Percentiles rank a stretch among this genome's conserved stretches.
phyloP scores from a whole-genome alignment of 2,329 filamentous ascomycete genomes.

The Orbilia javanica region DNA sequence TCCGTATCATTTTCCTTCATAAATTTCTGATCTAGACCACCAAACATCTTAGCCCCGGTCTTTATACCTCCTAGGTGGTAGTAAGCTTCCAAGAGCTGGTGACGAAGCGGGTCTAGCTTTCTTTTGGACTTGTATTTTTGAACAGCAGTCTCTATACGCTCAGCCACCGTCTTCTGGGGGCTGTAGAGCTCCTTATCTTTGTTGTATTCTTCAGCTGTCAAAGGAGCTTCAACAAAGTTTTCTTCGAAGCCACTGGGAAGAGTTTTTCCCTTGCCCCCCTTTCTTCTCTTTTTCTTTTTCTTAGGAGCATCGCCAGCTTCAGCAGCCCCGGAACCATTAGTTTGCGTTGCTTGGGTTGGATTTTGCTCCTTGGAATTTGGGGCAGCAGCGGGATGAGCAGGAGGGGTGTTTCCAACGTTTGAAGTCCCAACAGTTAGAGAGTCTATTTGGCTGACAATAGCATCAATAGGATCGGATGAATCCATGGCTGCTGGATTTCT shows the following conservation, averaged over 20 bases:
- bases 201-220: conserved; percentile 77
- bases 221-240: conserved; percentile 81
- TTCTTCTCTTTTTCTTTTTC: conserved; percentile 65
- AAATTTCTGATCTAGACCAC: conserved; percentile 73
- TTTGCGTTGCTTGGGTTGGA: conserved; percentile 29
- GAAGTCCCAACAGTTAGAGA: conserved; percentile 26
- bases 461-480: conserved; percentile 35
- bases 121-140: conserved; percentile 83
- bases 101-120: conserved; percentile 73
- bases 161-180: conserved; percentile 59
- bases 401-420: not conserved
- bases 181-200: conserved; percentile 79
- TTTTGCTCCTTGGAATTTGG: conserved; percentile 11
- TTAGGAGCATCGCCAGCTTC: conserved; percentile 44
- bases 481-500: conserved; percentile 3
- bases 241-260: conserved; percentile 79
- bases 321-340: not conserved
- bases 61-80: conserved; percentile 86
- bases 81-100: conserved; percentile 80
- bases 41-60: conserved; percentile 73
- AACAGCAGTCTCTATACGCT: conserved; percentile 85
- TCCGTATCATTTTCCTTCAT: conserved; percentile 74
- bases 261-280: conserved; percentile 64
- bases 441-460: conserved; percentile 49
- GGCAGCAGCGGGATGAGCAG: not conserved